Evolutionary conservation across 768 basidiomycete species (phyloP), one percentile per base, ranked within the genome.

Genomic region (Boletus speciosus): DNA sequence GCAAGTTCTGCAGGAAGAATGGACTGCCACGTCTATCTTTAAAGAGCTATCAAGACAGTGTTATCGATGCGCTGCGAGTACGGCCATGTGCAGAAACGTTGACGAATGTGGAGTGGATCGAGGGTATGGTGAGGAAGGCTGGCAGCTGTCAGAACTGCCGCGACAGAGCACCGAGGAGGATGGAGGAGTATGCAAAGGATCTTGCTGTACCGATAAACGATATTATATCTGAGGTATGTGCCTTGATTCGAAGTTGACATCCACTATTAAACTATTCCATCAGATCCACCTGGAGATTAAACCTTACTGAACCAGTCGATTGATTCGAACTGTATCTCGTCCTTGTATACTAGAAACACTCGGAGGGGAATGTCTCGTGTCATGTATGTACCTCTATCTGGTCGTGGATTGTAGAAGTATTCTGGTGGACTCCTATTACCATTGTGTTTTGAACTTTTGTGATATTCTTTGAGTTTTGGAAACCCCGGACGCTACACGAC

Each of bases 1-100:
- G 69, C 69, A 70, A 70, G 54, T 58, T 66, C 34, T 70, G 69
- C 55, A 68, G 69, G 56, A 70, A 70, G 61, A 71, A 72, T 51
- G 69, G 69, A 3, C 42, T 70, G n/a, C 60, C 70, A 21, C 69
- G 69, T 47, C 40, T 70, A 34, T 59, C 70, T 6, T 43, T 69
- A 8, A 72, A 66, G 54, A 61, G 45, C 31, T 70, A 70, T 51
- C 69, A 70, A 47, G 70, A 71, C 51, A 66, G 69, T 25, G 70
- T 72, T 14, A 69, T 70, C 29, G 70, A 72, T 6, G 61, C 50
- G 11, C 50, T 70, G 43, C 66, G 69, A 29, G 55, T 66, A 21
- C 70, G 69, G n/a, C 69, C 69, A 6, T 71, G 69, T 42, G 63
- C 59, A 16, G 68, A 70, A 27, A 70, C 66, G 16, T 46, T 70